Conservation (phyloP, 169 alveolate genomes). For the Theileria orientalis region DNA sequence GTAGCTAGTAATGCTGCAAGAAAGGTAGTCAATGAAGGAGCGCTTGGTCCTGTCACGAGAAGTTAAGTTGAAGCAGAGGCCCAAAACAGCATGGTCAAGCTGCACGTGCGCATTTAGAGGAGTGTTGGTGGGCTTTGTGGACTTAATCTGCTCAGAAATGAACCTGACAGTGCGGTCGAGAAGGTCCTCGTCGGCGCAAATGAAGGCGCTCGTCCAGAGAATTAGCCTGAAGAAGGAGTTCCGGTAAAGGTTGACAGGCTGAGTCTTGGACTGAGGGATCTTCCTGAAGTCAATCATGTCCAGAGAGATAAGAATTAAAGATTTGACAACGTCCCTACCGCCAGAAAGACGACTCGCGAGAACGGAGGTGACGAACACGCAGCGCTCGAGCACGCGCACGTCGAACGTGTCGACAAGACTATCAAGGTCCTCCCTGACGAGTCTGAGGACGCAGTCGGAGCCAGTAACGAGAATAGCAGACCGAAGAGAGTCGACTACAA, state of each 20-base stretch:
- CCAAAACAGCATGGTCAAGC: not conserved
- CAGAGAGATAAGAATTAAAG: not conserved
- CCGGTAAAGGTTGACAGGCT: not conserved
- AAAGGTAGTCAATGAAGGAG: no score
- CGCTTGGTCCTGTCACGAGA: no score
- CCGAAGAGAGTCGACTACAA: constrained; percentile 22
- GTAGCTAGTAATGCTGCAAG: no score
- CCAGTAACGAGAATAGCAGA: constrained; percentile 19
- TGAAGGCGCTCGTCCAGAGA: constrained; percentile 1
- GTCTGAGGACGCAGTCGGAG: constrained; percentile 5
- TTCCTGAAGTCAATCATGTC: not conserved
- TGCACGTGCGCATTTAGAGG: no score
- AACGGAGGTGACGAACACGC: not conserved
- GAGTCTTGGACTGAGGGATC: not conserved
- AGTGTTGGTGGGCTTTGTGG: not conserved
- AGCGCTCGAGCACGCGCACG: constrained; percentile 22
- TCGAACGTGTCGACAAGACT: not conserved
- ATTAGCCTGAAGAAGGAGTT: not conserved
- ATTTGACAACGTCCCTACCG: not conserved
- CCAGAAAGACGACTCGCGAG: constrained; percentile 23
- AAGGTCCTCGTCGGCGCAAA: not conserved
- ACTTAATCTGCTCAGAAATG: not conserved
- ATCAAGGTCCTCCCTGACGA: constrained; percentile 1
- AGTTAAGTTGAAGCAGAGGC: constrained; percentile 2
- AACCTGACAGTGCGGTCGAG: not conserved